Evolutionary conservation across 352 stramenopile species (phyloP).

Genomic region (Globisporangium irregulare): DNA sequence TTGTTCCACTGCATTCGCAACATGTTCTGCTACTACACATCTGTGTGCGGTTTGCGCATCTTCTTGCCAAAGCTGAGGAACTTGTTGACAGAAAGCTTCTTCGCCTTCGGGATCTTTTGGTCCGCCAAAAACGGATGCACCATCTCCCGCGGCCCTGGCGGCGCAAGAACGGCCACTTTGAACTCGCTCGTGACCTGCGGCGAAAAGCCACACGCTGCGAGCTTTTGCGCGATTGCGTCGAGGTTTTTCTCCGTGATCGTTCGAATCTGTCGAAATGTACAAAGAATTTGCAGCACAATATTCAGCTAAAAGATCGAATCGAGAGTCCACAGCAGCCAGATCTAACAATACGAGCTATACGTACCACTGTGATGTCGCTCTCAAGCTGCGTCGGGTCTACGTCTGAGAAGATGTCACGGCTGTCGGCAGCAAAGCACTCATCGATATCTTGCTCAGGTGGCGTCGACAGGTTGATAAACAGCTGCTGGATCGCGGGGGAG

Average conservation of each 20-base stretch:
- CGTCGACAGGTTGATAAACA: constrained; percentile 73
- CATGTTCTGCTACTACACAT: constrained; percentile 16
- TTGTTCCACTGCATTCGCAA: neutral
- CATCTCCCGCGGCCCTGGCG: constrained; percentile 10
- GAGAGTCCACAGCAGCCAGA: neutral
- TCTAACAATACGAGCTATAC: constrained; percentile 5
- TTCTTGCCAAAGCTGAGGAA: constrained; percentile 72
- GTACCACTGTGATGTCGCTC: constrained; percentile 51
- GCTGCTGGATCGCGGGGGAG: constrained; percentile 65
- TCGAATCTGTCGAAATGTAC: constrained; percentile 42
- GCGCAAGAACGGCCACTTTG: constrained; percentile 41
- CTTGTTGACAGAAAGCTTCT: constrained; percentile 76
- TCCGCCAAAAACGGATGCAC: constrained; percentile 25
- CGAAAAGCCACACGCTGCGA: constrained; percentile 40
- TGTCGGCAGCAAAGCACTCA: constrained; percentile 71
- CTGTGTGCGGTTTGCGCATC: constrained; percentile 34
- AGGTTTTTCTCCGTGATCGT: constrained; percentile 72
- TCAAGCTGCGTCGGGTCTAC: constrained; percentile 51
- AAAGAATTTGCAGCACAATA: neutral
- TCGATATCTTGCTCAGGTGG: constrained; percentile 64
- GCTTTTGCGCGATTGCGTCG: constrained; percentile 63
- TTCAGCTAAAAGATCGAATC: neutral
- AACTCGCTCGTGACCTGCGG: constrained; percentile 49
- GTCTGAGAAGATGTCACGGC: constrained; percentile 68
- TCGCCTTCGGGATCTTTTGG: constrained; percentile 51